phyloP scores from a whole-genome alignment of 371 early-diverging fungal genomes.

The Mortierella polycephala region DNA sequence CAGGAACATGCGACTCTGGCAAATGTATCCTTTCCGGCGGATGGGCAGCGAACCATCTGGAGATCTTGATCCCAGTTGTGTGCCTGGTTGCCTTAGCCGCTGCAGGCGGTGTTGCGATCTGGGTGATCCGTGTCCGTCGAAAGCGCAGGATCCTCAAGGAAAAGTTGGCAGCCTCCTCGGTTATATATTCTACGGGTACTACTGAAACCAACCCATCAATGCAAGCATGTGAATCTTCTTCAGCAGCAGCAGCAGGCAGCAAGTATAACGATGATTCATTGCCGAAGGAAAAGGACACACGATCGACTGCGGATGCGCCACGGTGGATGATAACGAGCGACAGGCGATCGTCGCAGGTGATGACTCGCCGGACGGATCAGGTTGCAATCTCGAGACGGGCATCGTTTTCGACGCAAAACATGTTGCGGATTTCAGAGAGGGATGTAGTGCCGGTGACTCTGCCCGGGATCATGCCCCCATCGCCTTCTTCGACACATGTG shows the following conservation, averaged over 20 bases:
- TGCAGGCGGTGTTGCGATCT: background rate
- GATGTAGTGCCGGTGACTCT: no score
- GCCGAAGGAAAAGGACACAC: background rate
- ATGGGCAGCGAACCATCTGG: constrained; percentile 56
- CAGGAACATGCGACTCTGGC: constrained; percentile 57
- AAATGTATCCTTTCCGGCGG: constrained; percentile 55
- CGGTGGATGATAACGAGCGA: constrained; percentile 14
- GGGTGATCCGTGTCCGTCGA: constrained; percentile 1
- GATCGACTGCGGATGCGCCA: constrained; percentile 2
- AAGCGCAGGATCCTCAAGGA: no score
- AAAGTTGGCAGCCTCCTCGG: no score
- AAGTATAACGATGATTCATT: background rate
- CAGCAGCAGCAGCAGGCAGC: background rate
- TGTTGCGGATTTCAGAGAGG: background rate
- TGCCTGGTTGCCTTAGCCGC: constrained; percentile 56
- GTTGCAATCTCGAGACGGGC: background rate
- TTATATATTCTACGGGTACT: no score
- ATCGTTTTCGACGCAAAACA: background rate
- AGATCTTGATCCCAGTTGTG: constrained; percentile 64
- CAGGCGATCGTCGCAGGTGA: constrained; percentile 1
- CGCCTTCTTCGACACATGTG: no score
- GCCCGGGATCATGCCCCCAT: no score
- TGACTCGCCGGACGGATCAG: background rate
- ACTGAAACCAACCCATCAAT: no score
- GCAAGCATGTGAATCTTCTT: no score